Evolutionary conservation across 768 basidiomycete genomes (phyloP).

Genomic region (Trametes elegans): DNA sequence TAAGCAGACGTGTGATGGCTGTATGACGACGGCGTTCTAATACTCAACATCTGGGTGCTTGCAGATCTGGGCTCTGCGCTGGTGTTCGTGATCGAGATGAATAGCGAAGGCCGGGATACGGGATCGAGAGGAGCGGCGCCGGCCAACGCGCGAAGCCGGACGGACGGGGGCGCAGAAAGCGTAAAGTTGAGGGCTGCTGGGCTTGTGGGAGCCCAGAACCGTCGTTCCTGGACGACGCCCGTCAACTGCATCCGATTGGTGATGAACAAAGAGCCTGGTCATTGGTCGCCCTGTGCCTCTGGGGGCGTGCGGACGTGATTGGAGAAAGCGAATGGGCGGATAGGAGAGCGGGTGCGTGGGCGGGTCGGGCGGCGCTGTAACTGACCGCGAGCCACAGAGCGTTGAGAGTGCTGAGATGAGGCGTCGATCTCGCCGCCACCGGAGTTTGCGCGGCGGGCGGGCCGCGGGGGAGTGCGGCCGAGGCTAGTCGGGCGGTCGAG

Average conservation of each 20-base stretch:
- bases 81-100: too few species aligned
- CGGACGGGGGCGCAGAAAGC: not conserved
- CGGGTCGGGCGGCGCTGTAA: not conserved
- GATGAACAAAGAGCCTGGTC: not conserved
- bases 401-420: conserved; percentile 4
- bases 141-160: too few species aligned
- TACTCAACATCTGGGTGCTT: too few species aligned
- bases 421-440: conserved; percentile 8
- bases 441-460: not conserved
- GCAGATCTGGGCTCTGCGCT: too few species aligned
- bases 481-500: too few species aligned
- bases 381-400: not conserved
- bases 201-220: too few species aligned
- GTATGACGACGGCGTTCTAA: too few species aligned
- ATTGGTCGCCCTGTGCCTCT: not conserved
- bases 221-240: not conserved
- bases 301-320: not conserved
- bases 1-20: too few species aligned
- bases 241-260: conserved; percentile 4
- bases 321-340: not conserved
- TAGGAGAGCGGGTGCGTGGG: not conserved
- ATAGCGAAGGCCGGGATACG: too few species aligned
- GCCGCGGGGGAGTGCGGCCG: too few species aligned
- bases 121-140: not conserved
- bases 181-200: too few species aligned